phyloP scores from a whole-genome alignment of 345 rosid species.

The Mangifera indica region DNA sequence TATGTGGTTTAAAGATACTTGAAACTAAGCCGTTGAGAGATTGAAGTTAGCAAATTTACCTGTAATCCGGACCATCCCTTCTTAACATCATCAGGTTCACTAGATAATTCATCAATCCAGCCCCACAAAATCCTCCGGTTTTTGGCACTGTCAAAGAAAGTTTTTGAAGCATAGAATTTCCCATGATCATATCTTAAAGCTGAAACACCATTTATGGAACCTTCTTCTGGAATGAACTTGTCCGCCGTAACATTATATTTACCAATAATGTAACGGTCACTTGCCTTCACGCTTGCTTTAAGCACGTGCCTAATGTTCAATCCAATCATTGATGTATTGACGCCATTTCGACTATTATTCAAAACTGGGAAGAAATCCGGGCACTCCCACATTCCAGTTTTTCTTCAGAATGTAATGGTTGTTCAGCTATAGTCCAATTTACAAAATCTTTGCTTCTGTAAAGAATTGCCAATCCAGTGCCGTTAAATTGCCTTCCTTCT shows the following conservation, averaged over 20 bases:
- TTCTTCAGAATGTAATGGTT: conserved; percentile 33
- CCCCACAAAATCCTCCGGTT: conserved; percentile 61
- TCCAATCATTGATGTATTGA: conserved; percentile 33
- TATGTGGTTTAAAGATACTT: neutral
- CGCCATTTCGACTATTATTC: conserved; percentile 17
- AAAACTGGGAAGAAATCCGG: conserved; percentile 56
- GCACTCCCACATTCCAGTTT: conserved; percentile 62
- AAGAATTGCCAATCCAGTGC: conserved; percentile 31
- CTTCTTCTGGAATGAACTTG: conserved; percentile 31
- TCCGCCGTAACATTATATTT: conserved; percentile 28
- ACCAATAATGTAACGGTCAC: conserved; percentile 47
- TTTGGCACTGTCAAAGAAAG: conserved; percentile 53
- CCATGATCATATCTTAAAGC: conserved; percentile 69
- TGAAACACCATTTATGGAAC: conserved; percentile 22
- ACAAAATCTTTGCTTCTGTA: conserved; percentile 47
- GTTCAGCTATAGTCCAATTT: conserved; percentile 32
- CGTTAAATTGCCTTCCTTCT: conserved; percentile 29
- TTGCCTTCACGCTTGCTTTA: conserved; percentile 38
- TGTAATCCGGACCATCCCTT: conserved; percentile 80
- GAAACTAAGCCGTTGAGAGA: neutral
- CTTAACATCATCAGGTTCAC: conserved; percentile 31
- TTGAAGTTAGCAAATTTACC: conserved; percentile 44
- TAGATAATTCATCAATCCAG: conserved; percentile 67
- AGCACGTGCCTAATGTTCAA: conserved; percentile 36
- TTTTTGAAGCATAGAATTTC: conserved; percentile 75